Evolutionary conservation across 768 basidiomycete genomes (phyloP).

Genomic region (Panus rudis): DNA sequence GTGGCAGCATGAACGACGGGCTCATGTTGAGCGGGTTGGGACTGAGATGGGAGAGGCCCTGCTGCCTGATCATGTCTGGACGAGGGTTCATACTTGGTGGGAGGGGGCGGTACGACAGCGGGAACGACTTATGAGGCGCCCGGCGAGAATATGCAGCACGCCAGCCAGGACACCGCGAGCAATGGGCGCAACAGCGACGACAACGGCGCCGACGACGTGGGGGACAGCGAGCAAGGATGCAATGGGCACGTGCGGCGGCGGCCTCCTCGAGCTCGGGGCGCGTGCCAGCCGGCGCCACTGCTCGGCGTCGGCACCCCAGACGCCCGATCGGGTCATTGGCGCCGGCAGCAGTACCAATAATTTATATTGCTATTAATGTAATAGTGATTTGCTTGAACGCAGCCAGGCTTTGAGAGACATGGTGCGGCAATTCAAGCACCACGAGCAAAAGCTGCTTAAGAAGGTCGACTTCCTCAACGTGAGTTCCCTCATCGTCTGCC

Average conservation of each 20-base stretch:
- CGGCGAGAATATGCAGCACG: neutral
- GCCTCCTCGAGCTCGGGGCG: neutral
- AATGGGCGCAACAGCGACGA: neutral
- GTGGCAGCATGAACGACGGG: constrained; percentile 31
- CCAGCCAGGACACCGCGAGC: neutral
- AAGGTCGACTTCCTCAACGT: constrained; percentile 97
- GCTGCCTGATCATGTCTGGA: constrained; percentile 41
- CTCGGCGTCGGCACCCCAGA: neutral
- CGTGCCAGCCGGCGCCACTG: neutral
- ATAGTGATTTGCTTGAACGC: no score
- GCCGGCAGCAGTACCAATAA: no score
- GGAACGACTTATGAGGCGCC: neutral
- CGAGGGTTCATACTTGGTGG: constrained; percentile 42
- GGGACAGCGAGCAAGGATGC: constrained; percentile 1
- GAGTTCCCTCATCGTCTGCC: constrained; percentile 19
- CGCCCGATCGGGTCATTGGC: neutral
- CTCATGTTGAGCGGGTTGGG: constrained; percentile 27
- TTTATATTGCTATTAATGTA: no score
- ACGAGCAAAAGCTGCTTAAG: constrained; percentile 91
- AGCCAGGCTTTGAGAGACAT: no score
- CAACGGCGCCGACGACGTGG: neutral
- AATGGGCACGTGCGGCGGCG: constrained; percentile 1
- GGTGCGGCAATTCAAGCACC: constrained; percentile 93
- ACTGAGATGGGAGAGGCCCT: constrained; percentile 34
- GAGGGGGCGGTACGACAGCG: neutral